Evolutionary conservation across 2,329 filamentous ascomycete genomes (phyloP).

Genomic region (Cryphonectria naterciae): DNA sequence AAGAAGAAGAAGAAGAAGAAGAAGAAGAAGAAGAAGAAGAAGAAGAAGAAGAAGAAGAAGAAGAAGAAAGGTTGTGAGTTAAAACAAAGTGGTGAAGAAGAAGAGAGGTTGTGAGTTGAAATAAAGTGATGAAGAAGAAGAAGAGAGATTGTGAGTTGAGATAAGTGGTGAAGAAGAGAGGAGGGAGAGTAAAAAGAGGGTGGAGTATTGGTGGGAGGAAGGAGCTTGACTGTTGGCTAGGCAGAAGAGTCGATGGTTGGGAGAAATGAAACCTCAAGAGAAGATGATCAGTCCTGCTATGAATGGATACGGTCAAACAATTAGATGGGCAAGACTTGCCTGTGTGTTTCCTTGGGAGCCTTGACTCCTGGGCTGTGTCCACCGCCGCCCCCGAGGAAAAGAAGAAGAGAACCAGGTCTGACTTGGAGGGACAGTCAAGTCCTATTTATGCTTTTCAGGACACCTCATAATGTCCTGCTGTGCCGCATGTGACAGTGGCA

Average conservation of each 20-base stretch:
- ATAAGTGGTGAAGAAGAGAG: neutral
- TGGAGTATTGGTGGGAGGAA: neutral
- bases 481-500: neutral
- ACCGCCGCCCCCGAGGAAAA: neutral
- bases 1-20: too few relatives aligned
- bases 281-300: neutral
- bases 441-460: neutral
- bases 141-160: too few relatives aligned
- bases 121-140: neutral
- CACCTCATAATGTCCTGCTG: neutral
- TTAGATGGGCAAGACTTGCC: neutral
- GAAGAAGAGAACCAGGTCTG: neutral
- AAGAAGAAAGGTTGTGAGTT: neutral
- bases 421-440: neutral
- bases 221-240: neutral
- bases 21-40: too few relatives aligned
- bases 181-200: neutral
- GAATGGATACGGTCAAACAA: too few relatives aligned
- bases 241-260: neutral
- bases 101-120: too few relatives aligned
- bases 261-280: neutral
- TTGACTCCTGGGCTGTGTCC: neutral
- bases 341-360: neutral
- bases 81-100: neutral
- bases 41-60: neutral